Percentiles rank a stretch among this genome's conserved stretches.
phyloP scores from a whole-genome alignment of 208 protist genomes.

The Trypanosoma rangeli region DNA sequence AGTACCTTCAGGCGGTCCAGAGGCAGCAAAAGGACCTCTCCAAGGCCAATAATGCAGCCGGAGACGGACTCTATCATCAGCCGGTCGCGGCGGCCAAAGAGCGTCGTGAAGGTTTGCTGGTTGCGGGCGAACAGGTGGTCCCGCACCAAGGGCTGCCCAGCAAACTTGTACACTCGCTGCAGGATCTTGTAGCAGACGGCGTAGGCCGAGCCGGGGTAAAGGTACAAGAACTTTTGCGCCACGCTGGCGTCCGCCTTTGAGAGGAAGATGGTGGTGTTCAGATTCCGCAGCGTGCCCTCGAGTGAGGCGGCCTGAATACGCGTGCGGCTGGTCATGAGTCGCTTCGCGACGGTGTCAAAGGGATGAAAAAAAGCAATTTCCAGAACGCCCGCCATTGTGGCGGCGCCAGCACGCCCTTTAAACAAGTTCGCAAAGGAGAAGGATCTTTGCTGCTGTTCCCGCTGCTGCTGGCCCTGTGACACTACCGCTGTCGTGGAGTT shows the following conservation, averaged over 20 bases:
- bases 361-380: slow-evolving; percentile 90
- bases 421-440: slow-evolving; percentile 44
- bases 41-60: slow-evolving; percentile 84
- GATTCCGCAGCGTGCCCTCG: slow-evolving; percentile 47
- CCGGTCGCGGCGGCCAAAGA: slow-evolving; percentile 58
- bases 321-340: slow-evolving; percentile 79
- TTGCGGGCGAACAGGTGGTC: slow-evolving; percentile 60
- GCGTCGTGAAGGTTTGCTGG: slow-evolving; percentile 40
- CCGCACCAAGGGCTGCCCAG: slow-evolving; percentile 85
- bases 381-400: slow-evolving; percentile 69
- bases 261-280: slow-evolving; percentile 82
- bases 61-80: slow-evolving; percentile 77
- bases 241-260: slow-evolving; percentile 57
- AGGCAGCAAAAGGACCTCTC: slow-evolving; percentile 88
- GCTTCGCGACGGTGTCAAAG: slow-evolving; percentile 90
- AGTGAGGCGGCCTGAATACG: slow-evolving; percentile 45
- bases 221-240: slow-evolving; percentile 68
- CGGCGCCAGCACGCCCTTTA: slow-evolving; percentile 59
- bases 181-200: slow-evolving; percentile 91
- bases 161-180: slow-evolving; percentile 93
- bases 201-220: slow-evolving; percentile 90
- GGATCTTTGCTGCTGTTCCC: slow-evolving; percentile 28
- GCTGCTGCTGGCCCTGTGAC: not conserved
- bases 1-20: slow-evolving; percentile 92
- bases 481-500: not conserved